A percentile compares a stretch with the other conserved stretches of the same genome.
Conservation (phyloP, 352 stramenopile species). For the Achlya hypogyna region DNA sequence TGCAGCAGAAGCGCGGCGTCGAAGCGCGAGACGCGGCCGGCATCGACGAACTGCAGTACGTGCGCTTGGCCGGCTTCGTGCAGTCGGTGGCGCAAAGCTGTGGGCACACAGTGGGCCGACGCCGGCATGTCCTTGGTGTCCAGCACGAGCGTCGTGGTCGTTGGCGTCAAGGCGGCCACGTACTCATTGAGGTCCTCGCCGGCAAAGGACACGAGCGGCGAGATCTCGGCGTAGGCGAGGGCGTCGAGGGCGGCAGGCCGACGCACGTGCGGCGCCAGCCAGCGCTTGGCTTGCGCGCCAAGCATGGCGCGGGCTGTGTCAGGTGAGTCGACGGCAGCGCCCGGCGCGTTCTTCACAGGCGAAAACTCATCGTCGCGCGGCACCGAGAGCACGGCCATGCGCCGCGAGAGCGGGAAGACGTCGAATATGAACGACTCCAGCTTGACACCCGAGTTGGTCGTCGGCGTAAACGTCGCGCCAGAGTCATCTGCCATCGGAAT, state of each 20-base stretch:
- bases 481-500: constrained; percentile 87
- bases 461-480: constrained; percentile 72
- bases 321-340: constrained; percentile 64
- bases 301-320: constrained; percentile 77
- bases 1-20: constrained; percentile 10
- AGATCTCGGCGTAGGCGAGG: constrained; percentile 58
- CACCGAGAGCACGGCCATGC: constrained; percentile 92
- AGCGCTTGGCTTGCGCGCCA: constrained; percentile 46
- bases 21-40: constrained; percentile 25
- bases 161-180: background rate
- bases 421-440: constrained; percentile 99
- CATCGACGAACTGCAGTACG: constrained; percentile 41
- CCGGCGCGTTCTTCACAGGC: constrained; percentile 87
- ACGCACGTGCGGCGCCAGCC: constrained; percentile 38
- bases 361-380: constrained; percentile 87
- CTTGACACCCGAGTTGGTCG: constrained; percentile 93
- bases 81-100: constrained; percentile 29
- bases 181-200: constrained; percentile 61
- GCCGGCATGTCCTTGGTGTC: constrained; percentile 27
- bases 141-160: constrained; percentile 27
- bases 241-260: constrained; percentile 24
- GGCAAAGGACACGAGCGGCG: constrained; percentile 77
- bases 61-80: constrained; percentile 32
- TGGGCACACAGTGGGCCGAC: constrained; percentile 26
- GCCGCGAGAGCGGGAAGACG: constrained; percentile 91